Evolutionary conservation across 768 basidiomycete genomes (phyloP), one percentile per base, ranked within the genome.

Genomic region (Macrolepiota fuliginosa): DNA sequence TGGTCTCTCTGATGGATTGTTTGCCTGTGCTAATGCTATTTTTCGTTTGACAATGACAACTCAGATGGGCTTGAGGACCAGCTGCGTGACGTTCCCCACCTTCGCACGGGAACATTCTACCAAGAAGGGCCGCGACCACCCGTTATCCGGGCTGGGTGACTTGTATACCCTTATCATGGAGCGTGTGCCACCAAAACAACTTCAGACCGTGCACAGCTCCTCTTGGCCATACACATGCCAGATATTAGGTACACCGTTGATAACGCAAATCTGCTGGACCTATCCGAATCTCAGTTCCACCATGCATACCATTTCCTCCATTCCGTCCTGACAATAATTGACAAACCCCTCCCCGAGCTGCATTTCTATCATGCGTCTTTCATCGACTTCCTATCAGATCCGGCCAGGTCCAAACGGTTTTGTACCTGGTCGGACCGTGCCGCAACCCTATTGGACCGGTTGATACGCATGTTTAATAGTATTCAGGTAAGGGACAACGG

Each of bases 41-140:
- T 54, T 64, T 15, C 61, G 37, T 25, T 64, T 56, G 49, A 36
- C 7, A 54, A 57, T 10, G 49, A 45, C 10, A 29, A 57, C 11
- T 55, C 35, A 17, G 22, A 5, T 13, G 17, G 32, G 4, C 60
- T 53, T 0, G 39, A 25, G 13, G 60, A 49, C 17, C 52, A 47
- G 11, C n/a, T 61, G 17, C 45, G 19, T 19, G 19, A 17, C 11
- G 45, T 46, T n/a, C 45, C 19, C 45, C 17, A 22, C 4, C 19
- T n/a, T 46, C 15, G 45, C 45, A 17, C n/a, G n/a, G n/a, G 19
- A 46, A 46, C 45, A 22, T n/a, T 46, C 17, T 7, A 22, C 7
- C 12, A 17, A 13, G 17, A 46, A 22, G 17, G 45, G 45, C 17
- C 45, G 15, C 45, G 19, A 17, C 4, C 45, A 46, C 19, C 45